Base-by-base conservation (phyloP, 257 asterid species). In the Petunia axillaris region DNA sequence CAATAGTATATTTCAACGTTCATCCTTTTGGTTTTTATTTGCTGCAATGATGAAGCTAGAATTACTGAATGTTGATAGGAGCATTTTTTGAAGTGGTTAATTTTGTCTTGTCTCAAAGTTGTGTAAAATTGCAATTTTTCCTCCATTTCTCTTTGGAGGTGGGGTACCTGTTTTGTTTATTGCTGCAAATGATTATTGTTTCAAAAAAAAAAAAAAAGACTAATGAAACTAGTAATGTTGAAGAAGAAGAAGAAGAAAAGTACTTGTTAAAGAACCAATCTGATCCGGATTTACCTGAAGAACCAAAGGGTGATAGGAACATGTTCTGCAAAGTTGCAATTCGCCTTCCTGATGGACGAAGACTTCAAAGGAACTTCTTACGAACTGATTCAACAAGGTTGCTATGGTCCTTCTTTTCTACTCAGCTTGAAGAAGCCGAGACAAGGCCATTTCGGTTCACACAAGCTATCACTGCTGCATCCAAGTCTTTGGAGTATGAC, bases 31-130 rank as follows among this genome's bases (percentile, higher is more conserved):
- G 83, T 80, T 85, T 81, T 85, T 79, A 65, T 88, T 88, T 89
- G 91, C 84, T 87, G 84, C 78, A 88, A 89, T 87, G 85, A 79
- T 86, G 85, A 90, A 83, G 91, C 88, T 87, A 81, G 82, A 80
- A 83, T 78, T 64, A 64, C 75, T 64, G 84, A 76, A 78, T 58
- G 83, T 87, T 84, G 63, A 73, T 73, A 73, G 6, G 43, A 83
- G 85, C 86, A 76, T 75, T 58, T 25, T 57, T 81, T 75, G 82
- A 77, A 54, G 80, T 84, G 85, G 78, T 81, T 78, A 85, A 83
- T 87, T 25, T 25, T 86, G 78, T 87, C 85, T 81, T 82, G 77
- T 83, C 86, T 84, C 66, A 85, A 86, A 65, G 85, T 83, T 81
- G 90, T 89, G 87, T 78, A 87, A 86, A 91, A 84, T 65, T 65